A percentile compares a stretch with the other conserved stretches of the same genome.
Evolutionary conservation across 2,329 filamentous ascomycete species (phyloP).

Genomic region (Fusarium marasasianum): DNA sequence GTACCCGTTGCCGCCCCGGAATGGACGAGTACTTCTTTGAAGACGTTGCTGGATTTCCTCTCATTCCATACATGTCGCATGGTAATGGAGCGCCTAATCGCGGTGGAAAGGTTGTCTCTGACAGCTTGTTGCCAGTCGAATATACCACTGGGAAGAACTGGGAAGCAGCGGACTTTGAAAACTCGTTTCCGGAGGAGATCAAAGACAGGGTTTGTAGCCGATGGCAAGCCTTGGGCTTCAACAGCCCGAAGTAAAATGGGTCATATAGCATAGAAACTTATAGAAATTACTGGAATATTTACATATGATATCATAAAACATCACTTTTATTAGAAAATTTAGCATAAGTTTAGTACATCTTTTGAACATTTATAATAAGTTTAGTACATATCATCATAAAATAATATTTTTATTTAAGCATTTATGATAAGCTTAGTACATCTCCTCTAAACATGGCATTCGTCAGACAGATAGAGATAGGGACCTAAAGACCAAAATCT

Average conservation of each 20-base stretch:
- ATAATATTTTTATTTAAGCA: too few species aligned
- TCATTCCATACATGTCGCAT: conserved; percentile 59
- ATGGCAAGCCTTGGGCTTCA: conserved; percentile 6
- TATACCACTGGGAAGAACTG: conserved; percentile 50
- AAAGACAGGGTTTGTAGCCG: neutral
- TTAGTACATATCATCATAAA: neutral
- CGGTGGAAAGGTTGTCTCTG: conserved; percentile 58
- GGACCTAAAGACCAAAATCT: neutral
- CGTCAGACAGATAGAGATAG: neutral
- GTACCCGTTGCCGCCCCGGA: conserved; percentile 56
- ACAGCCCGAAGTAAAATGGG: too few species aligned
- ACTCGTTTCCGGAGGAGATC: conserved; percentile 45
- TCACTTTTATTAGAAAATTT: neutral
- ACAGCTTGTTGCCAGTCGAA: conserved; percentile 54
- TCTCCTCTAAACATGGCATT: neutral
- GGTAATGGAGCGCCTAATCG: conserved; percentile 43
- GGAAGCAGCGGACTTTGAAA: conserved; percentile 44
- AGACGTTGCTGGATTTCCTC: conserved; percentile 53
- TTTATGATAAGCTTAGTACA: neutral
- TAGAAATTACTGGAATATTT: neutral
- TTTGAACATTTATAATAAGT: neutral
- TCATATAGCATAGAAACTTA: too few species aligned
- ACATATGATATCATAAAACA: too few species aligned
- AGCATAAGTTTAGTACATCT: neutral
- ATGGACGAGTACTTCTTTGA: conserved; percentile 56